Evolutionary conservation across 257 asterid genomes (phyloP), one percentile per base, ranked within the genome.

Genomic region (Solanum sitiens): DNA sequence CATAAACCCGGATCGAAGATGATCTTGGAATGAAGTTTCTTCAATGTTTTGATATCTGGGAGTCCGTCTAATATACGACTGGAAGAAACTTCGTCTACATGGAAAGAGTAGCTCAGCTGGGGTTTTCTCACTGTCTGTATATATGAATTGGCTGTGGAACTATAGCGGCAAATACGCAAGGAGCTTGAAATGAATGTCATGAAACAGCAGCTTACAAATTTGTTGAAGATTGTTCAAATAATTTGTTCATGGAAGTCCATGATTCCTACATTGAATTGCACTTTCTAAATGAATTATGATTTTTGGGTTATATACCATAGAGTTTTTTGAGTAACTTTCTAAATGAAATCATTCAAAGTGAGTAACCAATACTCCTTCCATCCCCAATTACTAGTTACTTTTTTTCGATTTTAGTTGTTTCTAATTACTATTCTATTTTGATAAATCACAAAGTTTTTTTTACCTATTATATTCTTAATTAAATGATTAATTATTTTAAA

Each of bases 21-120:
- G 71, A 94, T 93, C 92, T 87, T 92, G 32, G 93, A 88, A 75
- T 95, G 99, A 89, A 95, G 39, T 79, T 86, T 87, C 53, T 87
- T 83, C 23, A 97, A 86, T 87, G 93, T 93, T 87, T 83, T 89
- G 90, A 93, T 74, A 71, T 91, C 96, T 71, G 94, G 95, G 90
- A 33, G 84, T 21, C 73, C 88, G 90, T 94, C 98, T 76, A 95
- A 88, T 25, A 89, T 74, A 47, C 90, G 87, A 47, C 88, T 75
- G 70, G 88, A 89, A 0, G 86, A 59, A 80, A 88, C 87, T 56
- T 83, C 77, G 50, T 88, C 88, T 8, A 71, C 33, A 11, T 53
- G 72, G 76, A 30, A 63, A 23, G 88, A 33, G 89, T 47, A 13
- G 32, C 77, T 45, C 27, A 56, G 88, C 13, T 74, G n/a, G 83